These are phyloP conservation scores for Colletotrichum tanaceti DNA, from an alignment of 2,329 filamentous ascomycete species.

Conservation along the genomic window DNA sequence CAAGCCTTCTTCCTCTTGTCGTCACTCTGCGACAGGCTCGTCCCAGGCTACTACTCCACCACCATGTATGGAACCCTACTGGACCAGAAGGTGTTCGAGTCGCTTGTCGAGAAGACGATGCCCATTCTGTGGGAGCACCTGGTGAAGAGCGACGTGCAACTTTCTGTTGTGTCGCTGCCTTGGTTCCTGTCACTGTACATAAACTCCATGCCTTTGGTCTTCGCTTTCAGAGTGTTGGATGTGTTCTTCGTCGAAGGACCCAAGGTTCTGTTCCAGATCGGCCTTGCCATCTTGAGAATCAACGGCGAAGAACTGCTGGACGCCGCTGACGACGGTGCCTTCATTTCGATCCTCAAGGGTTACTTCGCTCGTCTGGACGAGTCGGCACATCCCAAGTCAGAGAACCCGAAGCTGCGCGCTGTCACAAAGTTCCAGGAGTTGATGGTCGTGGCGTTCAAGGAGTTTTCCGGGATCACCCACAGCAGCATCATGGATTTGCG, in stretches of 20 bases:
- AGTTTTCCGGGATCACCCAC: conserved; percentile 96
- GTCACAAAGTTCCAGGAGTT: conserved; percentile 97
- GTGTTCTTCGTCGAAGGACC: conserved; percentile 99
- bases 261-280: conserved; percentile 97
- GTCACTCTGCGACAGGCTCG: conserved; percentile 88
- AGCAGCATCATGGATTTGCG: conserved; percentile 89
- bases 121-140: conserved; percentile 98
- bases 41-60: conserved; percentile 97
- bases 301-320: conserved; percentile 97
- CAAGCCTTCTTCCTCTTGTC: conserved; percentile 97
- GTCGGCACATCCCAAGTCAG: conserved; percentile 93
- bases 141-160: conserved; percentile 95
- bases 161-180: conserved; percentile 95
- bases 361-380: conserved; percentile 96
- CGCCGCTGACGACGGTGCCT: conserved; percentile 92
- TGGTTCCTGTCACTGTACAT: conserved; percentile 99
- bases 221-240: conserved; percentile 94
- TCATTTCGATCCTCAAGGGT: conserved; percentile 94
- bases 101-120: conserved; percentile 98
- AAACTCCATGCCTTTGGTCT: conserved; percentile 99
- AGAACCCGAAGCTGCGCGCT: conserved; percentile 92
- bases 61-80: conserved; percentile 99
- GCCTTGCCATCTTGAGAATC: conserved; percentile 94
- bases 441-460: conserved; percentile 99
- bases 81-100: conserved; percentile 97